These are phyloP conservation scores for Ogataea saltuana DNA, from an alignment of 805 yeast genomes.

Conservation along the genomic window DNA sequence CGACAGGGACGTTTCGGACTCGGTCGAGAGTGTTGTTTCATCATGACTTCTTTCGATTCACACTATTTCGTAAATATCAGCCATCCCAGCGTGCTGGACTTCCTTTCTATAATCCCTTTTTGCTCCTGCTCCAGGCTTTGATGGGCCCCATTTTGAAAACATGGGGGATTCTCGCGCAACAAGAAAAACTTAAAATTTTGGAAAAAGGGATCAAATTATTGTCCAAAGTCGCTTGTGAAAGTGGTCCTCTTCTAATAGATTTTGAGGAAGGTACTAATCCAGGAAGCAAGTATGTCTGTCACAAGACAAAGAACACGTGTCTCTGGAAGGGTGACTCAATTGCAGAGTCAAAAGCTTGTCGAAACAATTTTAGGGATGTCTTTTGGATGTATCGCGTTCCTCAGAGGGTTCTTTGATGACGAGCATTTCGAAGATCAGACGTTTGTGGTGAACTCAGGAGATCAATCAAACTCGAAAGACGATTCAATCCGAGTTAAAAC, in stretches of 20 bases:
- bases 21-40: not conserved
- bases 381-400: conserved; percentile 56
- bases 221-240: too few relatives aligned
- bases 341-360: conserved; percentile 44
- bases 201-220: not conserved
- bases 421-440: conserved; percentile 50
- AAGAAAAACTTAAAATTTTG: not conserved
- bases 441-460: conserved; percentile 37
- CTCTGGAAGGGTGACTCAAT: conserved; percentile 23
- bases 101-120: not conserved
- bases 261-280: too few relatives aligned
- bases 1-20: not conserved
- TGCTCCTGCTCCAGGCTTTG: too few relatives aligned
- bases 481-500: conserved; percentile 48
- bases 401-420: conserved; percentile 60
- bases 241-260: too few relatives aligned
- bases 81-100: too few relatives aligned
- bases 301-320: conserved; percentile 13
- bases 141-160: not conserved
- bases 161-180: not conserved
- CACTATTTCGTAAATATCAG: too few relatives aligned
- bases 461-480: conserved; percentile 19
- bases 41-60: too few relatives aligned
- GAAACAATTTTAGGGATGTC: conserved; percentile 52
- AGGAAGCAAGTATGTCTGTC: conserved; percentile 14